phyloP scores from a whole-genome alignment of 495 filamentous ascomycete genomes.

The Lindgomyces ingoldianus region DNA sequence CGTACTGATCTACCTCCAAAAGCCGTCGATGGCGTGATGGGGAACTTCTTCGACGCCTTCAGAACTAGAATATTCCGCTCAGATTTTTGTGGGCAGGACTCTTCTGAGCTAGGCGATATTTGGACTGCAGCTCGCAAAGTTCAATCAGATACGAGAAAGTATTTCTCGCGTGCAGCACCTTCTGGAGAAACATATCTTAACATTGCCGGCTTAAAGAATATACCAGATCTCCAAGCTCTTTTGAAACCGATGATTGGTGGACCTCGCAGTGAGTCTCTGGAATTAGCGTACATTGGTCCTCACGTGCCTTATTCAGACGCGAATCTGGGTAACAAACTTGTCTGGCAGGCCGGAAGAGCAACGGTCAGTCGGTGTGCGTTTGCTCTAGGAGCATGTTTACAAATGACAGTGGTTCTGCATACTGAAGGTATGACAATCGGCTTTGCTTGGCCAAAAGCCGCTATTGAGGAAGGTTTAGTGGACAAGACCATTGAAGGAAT shows the following conservation, averaged over 20 bases:
- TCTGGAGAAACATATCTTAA: not conserved
- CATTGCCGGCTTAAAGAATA: not conserved
- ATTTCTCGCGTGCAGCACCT: not conserved
- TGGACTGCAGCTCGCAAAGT: not conserved
- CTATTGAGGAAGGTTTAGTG: not conserved
- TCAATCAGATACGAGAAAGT: not conserved
- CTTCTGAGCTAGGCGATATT: not conserved
- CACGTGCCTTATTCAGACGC: not conserved
- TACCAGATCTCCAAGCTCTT: not conserved
- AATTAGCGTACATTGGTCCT: not conserved
- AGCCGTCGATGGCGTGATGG: not conserved
- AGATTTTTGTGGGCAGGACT: not conserved
- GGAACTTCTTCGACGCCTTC: not conserved
- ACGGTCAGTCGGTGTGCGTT: not conserved
- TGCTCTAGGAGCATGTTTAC: not conserved
- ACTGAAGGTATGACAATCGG: not conserved
- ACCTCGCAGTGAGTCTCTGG: not conserved
- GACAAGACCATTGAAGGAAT: not conserved
- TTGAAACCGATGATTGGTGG: not conserved
- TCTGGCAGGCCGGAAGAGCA: not conserved
- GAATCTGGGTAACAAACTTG: not conserved
- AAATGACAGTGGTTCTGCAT: not conserved
- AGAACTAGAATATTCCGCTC: not conserved
- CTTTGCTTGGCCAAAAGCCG: not conserved
- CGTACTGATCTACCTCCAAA: not conserved